Evolutionary conservation across 2,329 filamentous ascomycete genomes (phyloP).

Genomic region (Sphaerulina populicola): DNA sequence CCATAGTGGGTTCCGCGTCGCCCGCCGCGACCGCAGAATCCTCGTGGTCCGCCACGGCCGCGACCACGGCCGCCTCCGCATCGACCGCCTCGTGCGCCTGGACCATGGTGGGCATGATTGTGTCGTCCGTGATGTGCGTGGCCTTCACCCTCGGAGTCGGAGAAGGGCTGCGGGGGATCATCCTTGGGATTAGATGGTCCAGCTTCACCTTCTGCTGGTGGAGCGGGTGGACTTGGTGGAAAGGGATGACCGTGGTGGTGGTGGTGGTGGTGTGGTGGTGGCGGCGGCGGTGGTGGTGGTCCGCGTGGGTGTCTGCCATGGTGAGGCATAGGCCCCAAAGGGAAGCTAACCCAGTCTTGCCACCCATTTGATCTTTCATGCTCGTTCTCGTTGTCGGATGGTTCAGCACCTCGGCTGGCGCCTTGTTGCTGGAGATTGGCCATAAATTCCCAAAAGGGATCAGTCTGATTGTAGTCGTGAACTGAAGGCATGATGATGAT

Average conservation of each 20-base stretch:
- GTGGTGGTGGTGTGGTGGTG: constrained; percentile 11
- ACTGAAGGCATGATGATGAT: constrained; percentile 45
- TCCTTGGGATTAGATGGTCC: constrained; percentile 22
- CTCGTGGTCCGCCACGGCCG: constrained; percentile 28
- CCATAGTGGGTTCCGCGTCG: constrained; percentile 18
- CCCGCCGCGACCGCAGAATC: constrained; percentile 16
- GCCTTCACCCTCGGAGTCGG: constrained; percentile 13
- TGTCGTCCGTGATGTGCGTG: constrained; percentile 14
- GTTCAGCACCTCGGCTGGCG: constrained; percentile 28
- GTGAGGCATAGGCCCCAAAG: constrained; percentile 28
- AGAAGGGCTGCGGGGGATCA: constrained; percentile 21
- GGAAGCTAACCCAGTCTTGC: constrained; percentile 35
- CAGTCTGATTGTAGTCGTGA: constrained; percentile 45
- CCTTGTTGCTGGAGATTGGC: constrained; percentile 44
- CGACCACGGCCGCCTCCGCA: constrained; percentile 23
- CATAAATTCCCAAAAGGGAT: constrained; percentile 51
- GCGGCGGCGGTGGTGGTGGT: constrained; percentile 16
- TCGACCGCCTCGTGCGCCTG: constrained; percentile 26
- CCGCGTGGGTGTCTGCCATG: constrained; percentile 20
- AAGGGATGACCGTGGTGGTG: constrained; percentile 15
- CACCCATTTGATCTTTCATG: constrained; percentile 20
- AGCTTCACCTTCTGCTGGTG: constrained; percentile 14
- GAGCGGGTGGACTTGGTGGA: constrained; percentile 13
- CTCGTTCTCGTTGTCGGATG: constrained; percentile 29
- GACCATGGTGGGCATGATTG: constrained; percentile 19